These are phyloP conservation scores for Cardamine chenopodiifolia DNA, from an alignment of 345 rosid genomes.

Conservation along the genomic window DNA sequence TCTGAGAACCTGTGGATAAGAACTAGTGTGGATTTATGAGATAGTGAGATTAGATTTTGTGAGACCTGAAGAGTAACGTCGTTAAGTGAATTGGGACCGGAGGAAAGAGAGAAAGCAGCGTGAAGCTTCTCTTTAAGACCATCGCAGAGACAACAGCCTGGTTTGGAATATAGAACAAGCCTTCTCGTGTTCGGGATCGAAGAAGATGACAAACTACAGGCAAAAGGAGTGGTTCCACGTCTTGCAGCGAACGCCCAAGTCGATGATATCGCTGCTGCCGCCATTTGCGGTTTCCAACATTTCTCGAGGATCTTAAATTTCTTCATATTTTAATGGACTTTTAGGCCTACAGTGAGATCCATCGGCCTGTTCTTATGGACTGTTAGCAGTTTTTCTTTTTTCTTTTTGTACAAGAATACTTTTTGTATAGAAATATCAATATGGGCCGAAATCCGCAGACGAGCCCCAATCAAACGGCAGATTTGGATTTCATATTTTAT, in stretches of 20 bases:
- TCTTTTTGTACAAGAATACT: too few species aligned
- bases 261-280: slow-evolving; percentile 48
- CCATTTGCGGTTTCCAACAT: slow-evolving; percentile 28
- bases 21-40: too few species aligned
- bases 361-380: too few species aligned
- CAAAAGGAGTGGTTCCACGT: slow-evolving; percentile 46
- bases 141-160: slow-evolving; percentile 94
- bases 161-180: slow-evolving; percentile 78
- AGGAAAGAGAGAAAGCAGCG: slow-evolving; percentile 69
- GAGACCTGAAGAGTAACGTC: slow-evolving; percentile 74
- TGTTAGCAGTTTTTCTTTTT: too few species aligned
- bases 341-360: not conserved
- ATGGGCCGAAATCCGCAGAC: too few species aligned
- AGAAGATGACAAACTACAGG: slow-evolving; percentile 43
- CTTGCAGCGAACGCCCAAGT: slow-evolving; percentile 41
- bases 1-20: too few species aligned
- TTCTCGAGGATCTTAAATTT: not conserved
- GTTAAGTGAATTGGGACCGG: slow-evolving; percentile 64
- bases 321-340: slow-evolving; percentile 6
- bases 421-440: too few species aligned
- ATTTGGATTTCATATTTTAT: too few species aligned
- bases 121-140: slow-evolving; percentile 92
- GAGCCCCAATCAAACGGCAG: too few species aligned
- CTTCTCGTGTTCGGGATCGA: slow-evolving; percentile 44
- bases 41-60: too few species aligned